Evolutionary conservation across 2,329 filamentous ascomycete genomes (phyloP).

Genomic region (Xylariaceae sp.): DNA sequence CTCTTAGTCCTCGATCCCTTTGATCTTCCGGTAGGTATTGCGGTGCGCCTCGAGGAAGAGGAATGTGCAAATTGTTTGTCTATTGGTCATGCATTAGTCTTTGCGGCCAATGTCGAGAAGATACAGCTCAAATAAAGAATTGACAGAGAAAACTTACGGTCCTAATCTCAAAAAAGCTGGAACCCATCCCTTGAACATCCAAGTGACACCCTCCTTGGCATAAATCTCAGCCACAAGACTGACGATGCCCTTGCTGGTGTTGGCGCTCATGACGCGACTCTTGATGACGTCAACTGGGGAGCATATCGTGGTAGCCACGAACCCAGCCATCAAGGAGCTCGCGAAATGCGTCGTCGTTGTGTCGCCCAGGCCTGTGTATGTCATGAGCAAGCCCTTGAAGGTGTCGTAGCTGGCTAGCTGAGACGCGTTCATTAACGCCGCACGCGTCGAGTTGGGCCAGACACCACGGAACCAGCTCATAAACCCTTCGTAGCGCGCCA

Average conservation of each 20-base stretch:
- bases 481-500: slow-evolving; percentile 81
- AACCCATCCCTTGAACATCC: slow-evolving; percentile 90
- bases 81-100: slow-evolving; percentile 23
- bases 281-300: slow-evolving; percentile 87
- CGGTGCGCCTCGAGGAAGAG: slow-evolving; percentile 84
- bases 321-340: slow-evolving; percentile 72
- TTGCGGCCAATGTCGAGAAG: neutral
- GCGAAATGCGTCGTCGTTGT: slow-evolving; percentile 74
- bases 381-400: slow-evolving; percentile 68
- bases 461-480: slow-evolving; percentile 77
- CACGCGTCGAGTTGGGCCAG: slow-evolving; percentile 75
- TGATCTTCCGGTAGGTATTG: slow-evolving; percentile 62
- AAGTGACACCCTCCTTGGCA: slow-evolving; percentile 65
- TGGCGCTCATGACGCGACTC: slow-evolving; percentile 77
- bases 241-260: slow-evolving; percentile 49
- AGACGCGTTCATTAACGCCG: slow-evolving; percentile 81
- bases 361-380: slow-evolving; percentile 63
- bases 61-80: slow-evolving; percentile 83
- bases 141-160: slow-evolving; percentile 45
- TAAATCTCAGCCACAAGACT: slow-evolving; percentile 64
- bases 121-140: neutral
- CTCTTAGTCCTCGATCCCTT: slow-evolving; percentile 37
- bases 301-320: slow-evolving; percentile 80
- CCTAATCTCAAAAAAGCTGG: slow-evolving; percentile 67
- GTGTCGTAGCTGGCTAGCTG: slow-evolving; percentile 83